Evolutionary conservation across 1,139 yeast species (phyloP).

Genomic region (Petasospora fabianii): DNA sequence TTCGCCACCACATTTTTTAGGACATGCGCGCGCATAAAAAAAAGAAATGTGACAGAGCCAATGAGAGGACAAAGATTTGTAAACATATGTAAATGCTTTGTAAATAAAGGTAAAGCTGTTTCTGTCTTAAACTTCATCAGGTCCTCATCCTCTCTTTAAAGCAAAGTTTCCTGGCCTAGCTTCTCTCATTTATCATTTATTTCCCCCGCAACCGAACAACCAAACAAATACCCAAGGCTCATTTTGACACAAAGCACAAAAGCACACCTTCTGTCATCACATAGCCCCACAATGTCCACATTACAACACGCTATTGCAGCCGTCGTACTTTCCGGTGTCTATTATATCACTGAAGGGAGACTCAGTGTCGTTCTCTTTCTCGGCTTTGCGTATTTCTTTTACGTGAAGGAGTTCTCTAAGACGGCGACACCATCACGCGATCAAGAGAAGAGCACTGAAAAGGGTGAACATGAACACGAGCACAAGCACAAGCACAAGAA

Average conservation of each 20-base stretch:
- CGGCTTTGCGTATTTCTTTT: conserved; percentile 28
- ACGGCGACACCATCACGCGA: not conserved
- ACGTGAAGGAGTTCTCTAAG: conserved; percentile 15
- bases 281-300: not conserved
- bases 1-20: not conserved
- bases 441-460: no score
- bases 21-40: not conserved
- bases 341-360: conserved; percentile 33
- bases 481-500: conserved; percentile 20
- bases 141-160: not conserved
- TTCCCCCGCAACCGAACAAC: no score
- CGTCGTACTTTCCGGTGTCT: conserved; percentile 4
- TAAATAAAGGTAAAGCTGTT: not conserved
- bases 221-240: no score
- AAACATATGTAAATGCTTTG: not conserved
- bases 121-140: not conserved
- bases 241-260: no score
- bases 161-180: not conserved
- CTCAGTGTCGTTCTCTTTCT: conserved; percentile 30
- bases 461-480: conserved; percentile 2
- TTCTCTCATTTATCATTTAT: no score
- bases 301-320: conserved; percentile 5
- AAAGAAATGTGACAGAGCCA: conserved; percentile 5
- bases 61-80: conserved; percentile 7
- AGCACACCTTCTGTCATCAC: not conserved